These are phyloP conservation scores for Verticillium klebahnii DNA, from an alignment of 2,329 filamentous ascomycete species.

Conservation along the genomic window DNA sequence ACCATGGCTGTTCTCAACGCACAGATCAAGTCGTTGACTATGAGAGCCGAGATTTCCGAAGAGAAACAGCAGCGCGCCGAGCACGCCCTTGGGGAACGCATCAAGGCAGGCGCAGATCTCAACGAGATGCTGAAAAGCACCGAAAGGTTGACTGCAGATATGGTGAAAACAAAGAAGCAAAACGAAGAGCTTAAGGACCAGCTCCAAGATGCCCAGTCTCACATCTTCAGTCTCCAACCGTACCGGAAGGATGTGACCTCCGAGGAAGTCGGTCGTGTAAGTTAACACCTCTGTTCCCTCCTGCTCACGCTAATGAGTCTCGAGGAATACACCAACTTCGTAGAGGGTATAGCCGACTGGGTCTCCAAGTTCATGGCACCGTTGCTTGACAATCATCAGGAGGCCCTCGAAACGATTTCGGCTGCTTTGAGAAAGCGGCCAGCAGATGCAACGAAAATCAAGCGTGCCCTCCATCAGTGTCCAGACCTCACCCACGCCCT, in stretches of 20 bases:
- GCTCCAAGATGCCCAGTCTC: constrained; percentile 29
- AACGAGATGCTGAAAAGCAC: constrained; percentile 18
- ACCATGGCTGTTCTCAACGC: neutral
- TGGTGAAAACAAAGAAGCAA: constrained; percentile 19
- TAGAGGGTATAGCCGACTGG: constrained; percentile 29
- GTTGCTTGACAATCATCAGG: constrained; percentile 21
- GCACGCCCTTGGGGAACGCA: neutral
- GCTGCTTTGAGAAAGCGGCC: constrained; percentile 16
- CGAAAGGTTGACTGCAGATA: constrained; percentile 14
- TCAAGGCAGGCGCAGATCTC: constrained; percentile 9
- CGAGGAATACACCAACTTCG: constrained; percentile 30
- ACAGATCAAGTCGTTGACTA: neutral
- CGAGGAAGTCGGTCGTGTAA: constrained; percentile 29
- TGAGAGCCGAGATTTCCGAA: neutral
- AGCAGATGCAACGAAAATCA: constrained; percentile 20
- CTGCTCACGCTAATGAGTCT: constrained; percentile 7
- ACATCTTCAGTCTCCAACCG: constrained; percentile 36
- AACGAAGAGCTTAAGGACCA: constrained; percentile 22
- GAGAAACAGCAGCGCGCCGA: neutral
- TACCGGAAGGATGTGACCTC: constrained; percentile 32
- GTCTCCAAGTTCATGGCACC: constrained; percentile 27
- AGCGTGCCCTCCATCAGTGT: constrained; percentile 19
- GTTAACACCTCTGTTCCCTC: neutral
- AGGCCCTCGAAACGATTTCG: constrained; percentile 18
- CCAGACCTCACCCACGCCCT: constrained; percentile 26